Conservation (phyloP, 805 yeast genomes). For the Wickerhamiella parazyma region DNA sequence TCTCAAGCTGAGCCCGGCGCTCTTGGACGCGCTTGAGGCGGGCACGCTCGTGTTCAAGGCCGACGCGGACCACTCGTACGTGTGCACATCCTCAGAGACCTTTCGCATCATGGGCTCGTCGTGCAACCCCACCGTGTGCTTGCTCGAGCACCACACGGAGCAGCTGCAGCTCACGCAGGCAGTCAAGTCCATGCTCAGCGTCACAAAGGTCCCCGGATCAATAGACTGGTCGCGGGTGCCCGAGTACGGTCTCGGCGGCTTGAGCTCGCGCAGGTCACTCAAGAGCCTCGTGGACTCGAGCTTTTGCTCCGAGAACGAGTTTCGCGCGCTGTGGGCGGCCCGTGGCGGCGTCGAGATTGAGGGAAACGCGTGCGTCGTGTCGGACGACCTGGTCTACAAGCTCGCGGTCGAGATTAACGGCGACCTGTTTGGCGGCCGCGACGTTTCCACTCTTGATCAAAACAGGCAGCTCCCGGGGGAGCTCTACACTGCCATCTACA, state of each 20-base stretch:
- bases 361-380: constrained; percentile 30
- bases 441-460: background rate
- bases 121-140: constrained; percentile 72
- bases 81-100: constrained; percentile 16
- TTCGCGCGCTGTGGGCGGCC: constrained; percentile 37
- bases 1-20: constrained; percentile 21
- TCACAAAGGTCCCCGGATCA: constrained; percentile 6
- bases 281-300: constrained; percentile 2
- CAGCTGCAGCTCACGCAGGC: constrained; percentile 19
- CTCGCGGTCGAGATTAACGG: constrained; percentile 21
- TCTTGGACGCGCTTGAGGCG: constrained; percentile 16
- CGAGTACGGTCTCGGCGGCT: constrained; percentile 11
- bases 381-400: constrained; percentile 16
- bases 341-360: constrained; percentile 43
- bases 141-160: constrained; percentile 11
- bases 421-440: constrained; percentile 13
- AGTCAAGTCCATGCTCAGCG: constrained; percentile 16
- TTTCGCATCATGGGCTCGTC: constrained; percentile 27
- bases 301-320: constrained; percentile 37
- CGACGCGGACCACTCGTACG: constrained; percentile 3
- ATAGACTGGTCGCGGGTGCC: constrained; percentile 20
- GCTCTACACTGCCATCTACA: constrained; percentile 36
- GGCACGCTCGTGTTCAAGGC: constrained; percentile 14
- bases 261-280: background rate
- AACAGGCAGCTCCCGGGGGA: background rate